Evolutionary conservation across 2,329 filamentous ascomycete species (phyloP).

Genomic region (Monosporascus ibericus): DNA sequence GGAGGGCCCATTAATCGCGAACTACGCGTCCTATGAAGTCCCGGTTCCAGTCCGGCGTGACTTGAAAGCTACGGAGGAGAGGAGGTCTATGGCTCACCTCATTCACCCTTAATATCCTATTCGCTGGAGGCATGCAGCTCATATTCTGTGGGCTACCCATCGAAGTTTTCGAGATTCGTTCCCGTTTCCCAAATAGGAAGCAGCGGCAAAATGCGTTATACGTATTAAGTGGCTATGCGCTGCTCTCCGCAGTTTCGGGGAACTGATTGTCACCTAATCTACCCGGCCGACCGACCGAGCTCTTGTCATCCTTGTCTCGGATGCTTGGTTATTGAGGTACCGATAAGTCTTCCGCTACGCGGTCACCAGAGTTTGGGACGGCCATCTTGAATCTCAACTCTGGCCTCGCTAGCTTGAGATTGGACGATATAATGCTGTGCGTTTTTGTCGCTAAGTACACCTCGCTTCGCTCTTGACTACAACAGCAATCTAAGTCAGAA

Average conservation of each 20-base stretch:
- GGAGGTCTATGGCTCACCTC: constrained; percentile 1
- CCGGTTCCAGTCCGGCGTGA: not conserved
- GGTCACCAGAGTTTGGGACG: not conserved
- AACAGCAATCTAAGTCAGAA: no score
- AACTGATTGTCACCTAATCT: constrained; percentile 5
- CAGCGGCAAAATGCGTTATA: constrained; percentile 22
- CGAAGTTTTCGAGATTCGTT: constrained; percentile 14
- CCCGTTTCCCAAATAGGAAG: constrained; percentile 14
- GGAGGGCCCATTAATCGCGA: not conserved
- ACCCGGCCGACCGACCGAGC: not conserved
- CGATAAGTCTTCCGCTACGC: not conserved
- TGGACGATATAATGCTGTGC: not conserved
- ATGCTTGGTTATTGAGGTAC: not conserved
- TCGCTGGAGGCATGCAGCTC: constrained; percentile 14
- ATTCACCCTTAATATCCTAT: constrained; percentile 18
- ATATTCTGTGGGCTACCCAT: constrained; percentile 15
- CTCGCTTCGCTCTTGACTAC: not conserved
- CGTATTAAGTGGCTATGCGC: constrained; percentile 20
- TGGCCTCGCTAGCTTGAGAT: not conserved
- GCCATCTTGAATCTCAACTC: not conserved
- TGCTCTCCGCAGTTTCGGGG: constrained; percentile 17
- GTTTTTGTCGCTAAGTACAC: not conserved
- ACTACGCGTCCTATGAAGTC: not conserved
- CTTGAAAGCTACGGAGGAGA: not conserved
- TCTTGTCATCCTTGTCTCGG: not conserved